These are phyloP conservation scores for Litchi chinensis DNA, from an alignment of 345 rosid species.

Conservation along the genomic window DNA sequence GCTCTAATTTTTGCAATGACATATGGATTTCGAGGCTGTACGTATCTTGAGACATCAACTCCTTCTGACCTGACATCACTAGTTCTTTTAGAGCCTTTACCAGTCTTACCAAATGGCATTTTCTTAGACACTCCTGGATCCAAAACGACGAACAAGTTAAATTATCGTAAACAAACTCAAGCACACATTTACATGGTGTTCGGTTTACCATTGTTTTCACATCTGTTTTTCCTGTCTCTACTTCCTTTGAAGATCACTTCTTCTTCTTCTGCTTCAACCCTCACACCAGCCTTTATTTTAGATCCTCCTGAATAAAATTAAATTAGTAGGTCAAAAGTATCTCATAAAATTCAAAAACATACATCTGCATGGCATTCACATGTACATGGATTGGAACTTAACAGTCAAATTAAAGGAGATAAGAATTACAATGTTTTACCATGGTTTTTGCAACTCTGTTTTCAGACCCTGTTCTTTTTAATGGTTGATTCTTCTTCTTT, in stretches of 20 bases:
- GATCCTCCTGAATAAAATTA: slow-evolving; percentile 6
- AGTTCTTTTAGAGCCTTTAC: background rate
- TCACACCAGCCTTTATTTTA: background rate
- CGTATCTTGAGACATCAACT: background rate
- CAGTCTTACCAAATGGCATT: background rate
- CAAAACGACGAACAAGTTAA: background rate
- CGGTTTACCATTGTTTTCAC: too few relatives aligned
- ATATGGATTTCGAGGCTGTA: background rate
- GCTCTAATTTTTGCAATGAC: background rate
- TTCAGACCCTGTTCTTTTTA: background rate
- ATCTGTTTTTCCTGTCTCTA: too few relatives aligned
- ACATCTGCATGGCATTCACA: background rate
- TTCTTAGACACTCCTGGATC: background rate
- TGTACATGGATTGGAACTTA: background rate
- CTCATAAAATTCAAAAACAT: background rate
- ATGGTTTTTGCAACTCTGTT: background rate
- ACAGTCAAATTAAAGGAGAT: background rate
- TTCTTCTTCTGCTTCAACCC: too few relatives aligned
- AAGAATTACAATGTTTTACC: background rate
- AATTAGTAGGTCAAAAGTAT: background rate
- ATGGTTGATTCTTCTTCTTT: background rate
- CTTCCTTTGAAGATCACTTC: too few relatives aligned
- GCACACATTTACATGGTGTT: background rate
- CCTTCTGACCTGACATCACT: background rate
- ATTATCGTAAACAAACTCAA: background rate